Base-by-base conservation (phyloP, 208 protist species). In the Porcisia deanei region DNA sequence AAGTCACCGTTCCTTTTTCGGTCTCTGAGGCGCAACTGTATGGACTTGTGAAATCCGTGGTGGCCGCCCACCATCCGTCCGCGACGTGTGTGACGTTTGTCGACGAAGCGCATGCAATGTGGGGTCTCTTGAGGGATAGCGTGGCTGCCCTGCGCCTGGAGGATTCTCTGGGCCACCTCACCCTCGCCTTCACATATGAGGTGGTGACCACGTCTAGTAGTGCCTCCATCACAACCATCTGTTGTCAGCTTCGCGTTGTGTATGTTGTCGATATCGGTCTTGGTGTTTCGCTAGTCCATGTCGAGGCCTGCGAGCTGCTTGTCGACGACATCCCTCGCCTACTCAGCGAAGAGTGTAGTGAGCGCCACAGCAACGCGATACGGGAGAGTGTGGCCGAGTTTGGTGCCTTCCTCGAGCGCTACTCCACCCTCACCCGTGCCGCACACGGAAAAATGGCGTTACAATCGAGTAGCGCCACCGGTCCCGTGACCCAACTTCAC, bases 401-500 rank as follows among this genome's bases (percentile, higher is more conserved):
- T 73, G 85, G 89, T 25, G 81, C 76, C 1, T 94, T 96, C 71
- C 82, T 96, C 54, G 87, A 93, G 79, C 82, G 76, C 14, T 84
- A 96, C 83, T 89, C 89, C 52, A 81, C 89, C 0, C 77, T 96
- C 47, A 93, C 83, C n/a, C 76, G 80, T 9, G 70, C 71, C 4
- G 86, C 79, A 9, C 83, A 88, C 43, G 84, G 84, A 49, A 87
- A 84, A 63, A 85, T 94, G 81, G 80, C 92, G 47, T 78, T 93
- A 20, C 88, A 93, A 76, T 91, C 89, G 12, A 84, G 85, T 1
- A 64, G 73, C 16, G 64, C 82, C 16, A 80, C 75, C 0, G 88
- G 90, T 5, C 85, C 88, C 9, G 88, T 88, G 66, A 90, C 89
- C 39, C 88, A 93, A 73, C 77, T 86, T 82, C 92, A 96, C 74